A percentile compares a stretch with the other conserved stretches of the same genome.
Evolutionary conservation across 176 grass and related monocot genomes (phyloP).

Genomic region (Bonia amplexicaulis): DNA sequence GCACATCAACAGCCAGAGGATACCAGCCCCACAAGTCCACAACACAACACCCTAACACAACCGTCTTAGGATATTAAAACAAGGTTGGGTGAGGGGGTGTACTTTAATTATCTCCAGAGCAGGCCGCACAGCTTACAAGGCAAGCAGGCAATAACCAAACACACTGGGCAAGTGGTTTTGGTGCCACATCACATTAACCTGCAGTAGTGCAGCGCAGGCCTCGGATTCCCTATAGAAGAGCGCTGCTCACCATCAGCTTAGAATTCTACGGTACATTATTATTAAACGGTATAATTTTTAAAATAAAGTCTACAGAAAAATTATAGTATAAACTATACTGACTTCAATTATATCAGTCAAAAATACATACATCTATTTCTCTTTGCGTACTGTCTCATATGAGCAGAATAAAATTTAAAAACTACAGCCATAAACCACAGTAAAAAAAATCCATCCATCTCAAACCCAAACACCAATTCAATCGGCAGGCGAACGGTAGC

Average conservation of each 20-base stretch:
- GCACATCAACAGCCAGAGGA: neutral
- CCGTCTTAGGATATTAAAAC: neutral
- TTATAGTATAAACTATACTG: too few species aligned
- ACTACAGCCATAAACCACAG: too few species aligned
- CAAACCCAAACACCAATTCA: neutral
- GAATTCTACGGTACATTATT: too few species aligned
- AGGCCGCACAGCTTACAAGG: neutral
- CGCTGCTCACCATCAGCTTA: neutral
- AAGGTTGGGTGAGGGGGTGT: neutral
- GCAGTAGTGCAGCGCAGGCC: neutral
- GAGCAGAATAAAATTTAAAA: too few species aligned
- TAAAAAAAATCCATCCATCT: too few species aligned
- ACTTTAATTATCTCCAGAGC: neutral
- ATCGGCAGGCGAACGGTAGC: neutral
- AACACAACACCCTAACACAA: neutral
- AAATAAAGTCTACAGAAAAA: too few species aligned
- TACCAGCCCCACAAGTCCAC: neutral
- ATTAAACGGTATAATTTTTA: too few species aligned
- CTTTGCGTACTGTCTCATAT: accelerated
- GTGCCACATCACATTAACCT: neutral
- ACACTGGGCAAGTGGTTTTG: neutral
- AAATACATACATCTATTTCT: too few species aligned
- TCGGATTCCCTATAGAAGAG: conserved; percentile 24
- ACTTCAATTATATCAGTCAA: too few species aligned
- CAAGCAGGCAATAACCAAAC: neutral